Conservation (phyloP, 2,329 filamentous ascomycete genomes). For the Bipolaris zeicola region DNA sequence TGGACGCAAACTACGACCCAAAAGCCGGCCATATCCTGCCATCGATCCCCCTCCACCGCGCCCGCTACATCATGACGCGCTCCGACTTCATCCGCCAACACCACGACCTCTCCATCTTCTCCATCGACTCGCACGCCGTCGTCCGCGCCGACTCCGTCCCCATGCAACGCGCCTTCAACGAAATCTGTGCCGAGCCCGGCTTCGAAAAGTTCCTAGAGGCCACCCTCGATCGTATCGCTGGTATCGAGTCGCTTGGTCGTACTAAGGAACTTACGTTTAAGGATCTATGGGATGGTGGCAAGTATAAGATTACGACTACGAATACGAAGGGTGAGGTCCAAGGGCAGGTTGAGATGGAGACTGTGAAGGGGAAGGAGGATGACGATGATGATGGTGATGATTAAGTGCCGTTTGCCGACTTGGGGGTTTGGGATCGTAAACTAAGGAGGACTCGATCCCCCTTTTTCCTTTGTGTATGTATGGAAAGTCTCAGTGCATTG, state of each 20-base stretch:
- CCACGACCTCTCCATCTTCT: slow-evolving; percentile 93
- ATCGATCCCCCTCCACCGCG: slow-evolving; percentile 59
- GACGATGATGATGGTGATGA: slow-evolving; percentile 32
- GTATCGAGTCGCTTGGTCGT: slow-evolving; percentile 89
- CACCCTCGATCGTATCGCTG: slow-evolving; percentile 83
- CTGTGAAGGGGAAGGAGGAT: slow-evolving; percentile 35
- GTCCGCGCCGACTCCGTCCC: slow-evolving; percentile 93
- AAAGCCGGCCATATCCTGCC: slow-evolving; percentile 76
- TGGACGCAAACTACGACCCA: slow-evolving; percentile 66
- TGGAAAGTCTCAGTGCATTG: too few relatives aligned
- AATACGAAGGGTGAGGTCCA: slow-evolving; percentile 38
- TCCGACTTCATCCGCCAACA: slow-evolving; percentile 93
- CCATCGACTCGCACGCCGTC: slow-evolving; percentile 83
- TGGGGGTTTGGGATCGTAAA: not conserved
- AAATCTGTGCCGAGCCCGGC: slow-evolving; percentile 76
- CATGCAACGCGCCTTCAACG: slow-evolving; percentile 90
- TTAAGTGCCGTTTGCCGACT: not conserved
- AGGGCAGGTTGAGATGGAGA: slow-evolving; percentile 41
- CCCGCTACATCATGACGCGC: slow-evolving; percentile 83
- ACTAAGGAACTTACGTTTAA: slow-evolving; percentile 97
- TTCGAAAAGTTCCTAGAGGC: slow-evolving; percentile 83
- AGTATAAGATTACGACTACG: slow-evolving; percentile 60
- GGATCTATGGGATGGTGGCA: slow-evolving; percentile 83
- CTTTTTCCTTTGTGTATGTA: too few relatives aligned
- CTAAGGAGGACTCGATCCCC: not conserved